Percentiles rank a stretch among this genome's conserved stretches.
These are phyloP conservation scores for Geotrichum citri-aurantii DNA, from an alignment of 1,139 yeast species.

Conservation along the genomic window DNA sequence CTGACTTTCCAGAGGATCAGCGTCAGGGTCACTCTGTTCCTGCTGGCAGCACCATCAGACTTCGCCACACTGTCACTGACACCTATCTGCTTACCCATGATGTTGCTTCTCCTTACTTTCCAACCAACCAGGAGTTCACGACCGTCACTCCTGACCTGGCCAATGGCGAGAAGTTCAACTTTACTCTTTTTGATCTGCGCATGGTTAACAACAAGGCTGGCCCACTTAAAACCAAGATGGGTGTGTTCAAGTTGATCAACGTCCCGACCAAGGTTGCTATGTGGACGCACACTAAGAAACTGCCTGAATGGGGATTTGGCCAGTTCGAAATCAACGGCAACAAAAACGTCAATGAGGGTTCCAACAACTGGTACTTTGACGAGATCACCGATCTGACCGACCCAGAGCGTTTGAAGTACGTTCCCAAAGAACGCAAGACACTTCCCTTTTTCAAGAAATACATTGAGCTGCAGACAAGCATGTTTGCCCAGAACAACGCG, in stretches of 20 bases:
- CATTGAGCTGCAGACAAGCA: slow-evolving; percentile 77
- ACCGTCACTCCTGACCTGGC: slow-evolving; percentile 59
- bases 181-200: slow-evolving; percentile 74
- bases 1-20: slow-evolving; percentile 39
- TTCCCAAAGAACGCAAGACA: slow-evolving; percentile 48
- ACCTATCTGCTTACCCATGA: slow-evolving; percentile 84
- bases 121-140: slow-evolving; percentile 90
- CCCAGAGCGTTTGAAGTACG: slow-evolving; percentile 49
- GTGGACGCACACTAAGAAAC: slow-evolving; percentile 81
- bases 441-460: slow-evolving; percentile 79
- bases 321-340: slow-evolving; percentile 96
- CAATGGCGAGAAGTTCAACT: slow-evolving; percentile 53
- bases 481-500: slow-evolving; percentile 91
- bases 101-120: slow-evolving; percentile 90
- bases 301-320: slow-evolving; percentile 91
- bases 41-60: slow-evolving; percentile 65
- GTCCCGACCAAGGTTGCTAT: slow-evolving; percentile 84
- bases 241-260: slow-evolving; percentile 66
- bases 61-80: slow-evolving; percentile 76
- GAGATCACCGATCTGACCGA: slow-evolving; percentile 63
- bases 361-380: slow-evolving; percentile 73
- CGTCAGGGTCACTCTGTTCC: slow-evolving; percentile 45
- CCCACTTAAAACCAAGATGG: slow-evolving; percentile 61
- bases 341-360: slow-evolving; percentile 63
- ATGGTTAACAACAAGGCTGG: slow-evolving; percentile 52